A percentile compares a stretch with the other conserved stretches of the same genome.
Evolutionary conservation across 2,329 filamentous ascomycete genomes (phyloP).

Genomic region (Emergomyces orientalis): DNA sequence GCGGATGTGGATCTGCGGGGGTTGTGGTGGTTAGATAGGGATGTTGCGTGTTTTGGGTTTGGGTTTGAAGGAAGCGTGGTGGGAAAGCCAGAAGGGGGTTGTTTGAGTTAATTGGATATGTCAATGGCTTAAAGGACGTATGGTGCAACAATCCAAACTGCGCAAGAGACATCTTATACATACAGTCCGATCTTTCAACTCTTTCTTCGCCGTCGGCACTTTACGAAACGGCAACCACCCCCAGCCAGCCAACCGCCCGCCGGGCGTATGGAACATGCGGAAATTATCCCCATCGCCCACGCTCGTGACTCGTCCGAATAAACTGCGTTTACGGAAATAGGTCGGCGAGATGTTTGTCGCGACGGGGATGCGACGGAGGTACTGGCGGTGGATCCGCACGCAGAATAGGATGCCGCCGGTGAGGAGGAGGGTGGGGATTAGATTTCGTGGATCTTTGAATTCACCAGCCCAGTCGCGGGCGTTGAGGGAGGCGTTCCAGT

Average conservation of each 20-base stretch:
- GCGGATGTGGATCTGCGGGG: slow-evolving; percentile 62
- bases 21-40: background rate
- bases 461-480: slow-evolving; percentile 27
- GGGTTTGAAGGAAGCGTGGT: background rate
- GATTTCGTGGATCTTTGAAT: slow-evolving; percentile 29
- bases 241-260: slow-evolving; percentile 81
- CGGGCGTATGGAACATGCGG: slow-evolving; percentile 86
- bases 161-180: slow-evolving; percentile 18
- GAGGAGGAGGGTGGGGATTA: slow-evolving; percentile 31
- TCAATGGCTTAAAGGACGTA: background rate
- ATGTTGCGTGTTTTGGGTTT: background rate
- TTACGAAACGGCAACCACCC: slow-evolving; percentile 64
- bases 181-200: slow-evolving; percentile 70
- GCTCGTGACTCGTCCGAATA: slow-evolving; percentile 81
- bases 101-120: background rate
- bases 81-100: background rate
- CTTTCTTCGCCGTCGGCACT: slow-evolving; percentile 59
- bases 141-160: background rate
- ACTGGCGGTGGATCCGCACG: slow-evolving; percentile 37
- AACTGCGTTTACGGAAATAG: slow-evolving; percentile 63
- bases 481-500: slow-evolving; percentile 39
- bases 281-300: slow-evolving; percentile 97
- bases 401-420: slow-evolving; percentile 31
- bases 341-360: slow-evolving; percentile 63
- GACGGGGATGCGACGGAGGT: slow-evolving; percentile 74